A percentile compares a stretch with the other conserved stretches of the same genome.
These are phyloP conservation scores for Prunus mume DNA, from an alignment of 306 rosid genomes.

Conservation along the genomic window DNA sequence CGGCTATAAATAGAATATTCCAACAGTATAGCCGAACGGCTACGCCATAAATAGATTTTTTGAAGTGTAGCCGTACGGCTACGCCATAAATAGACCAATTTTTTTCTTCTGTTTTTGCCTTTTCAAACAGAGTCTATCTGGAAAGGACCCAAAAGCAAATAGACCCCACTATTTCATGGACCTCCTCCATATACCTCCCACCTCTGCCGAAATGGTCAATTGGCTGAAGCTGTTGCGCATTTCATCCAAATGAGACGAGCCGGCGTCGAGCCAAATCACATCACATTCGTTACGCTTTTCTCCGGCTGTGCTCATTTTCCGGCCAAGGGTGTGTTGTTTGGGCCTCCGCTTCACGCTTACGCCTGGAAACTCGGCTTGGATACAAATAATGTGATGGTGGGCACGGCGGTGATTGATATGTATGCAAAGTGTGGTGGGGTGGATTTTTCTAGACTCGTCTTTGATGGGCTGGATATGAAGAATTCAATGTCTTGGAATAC, in stretches of 20 bases:
- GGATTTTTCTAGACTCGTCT: slow-evolving; percentile 49
- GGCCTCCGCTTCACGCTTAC: slow-evolving; percentile 51
- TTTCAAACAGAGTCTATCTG: slow-evolving; percentile 20
- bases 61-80: too few relatives aligned
- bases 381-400: slow-evolving; percentile 60
- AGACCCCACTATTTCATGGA: slow-evolving; percentile 56
- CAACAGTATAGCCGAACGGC: too few relatives aligned
- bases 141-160: slow-evolving; percentile 21
- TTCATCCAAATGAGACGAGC: slow-evolving; percentile 61
- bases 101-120: too few relatives aligned
- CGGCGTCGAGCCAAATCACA: slow-evolving; percentile 58
- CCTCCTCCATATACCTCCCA: slow-evolving; percentile 70
- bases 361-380: slow-evolving; percentile 51
- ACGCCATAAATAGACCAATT: too few relatives aligned
- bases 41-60: too few relatives aligned
- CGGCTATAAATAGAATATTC: too few relatives aligned
- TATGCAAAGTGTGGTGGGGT: slow-evolving; percentile 58
- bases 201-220: slow-evolving; percentile 49
- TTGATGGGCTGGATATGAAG: slow-evolving; percentile 47
- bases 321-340: slow-evolving; percentile 25
- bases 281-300: slow-evolving; percentile 65
- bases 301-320: slow-evolving; percentile 67
- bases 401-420: slow-evolving; percentile 68
- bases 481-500: slow-evolving; percentile 78
- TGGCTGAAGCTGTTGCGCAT: slow-evolving; percentile 52